Percentiles rank a stretch among this genome's conserved stretches.
Evolutionary conservation across 106 monocot species (phyloP).

Genomic region (Acorus gramineus): DNA sequence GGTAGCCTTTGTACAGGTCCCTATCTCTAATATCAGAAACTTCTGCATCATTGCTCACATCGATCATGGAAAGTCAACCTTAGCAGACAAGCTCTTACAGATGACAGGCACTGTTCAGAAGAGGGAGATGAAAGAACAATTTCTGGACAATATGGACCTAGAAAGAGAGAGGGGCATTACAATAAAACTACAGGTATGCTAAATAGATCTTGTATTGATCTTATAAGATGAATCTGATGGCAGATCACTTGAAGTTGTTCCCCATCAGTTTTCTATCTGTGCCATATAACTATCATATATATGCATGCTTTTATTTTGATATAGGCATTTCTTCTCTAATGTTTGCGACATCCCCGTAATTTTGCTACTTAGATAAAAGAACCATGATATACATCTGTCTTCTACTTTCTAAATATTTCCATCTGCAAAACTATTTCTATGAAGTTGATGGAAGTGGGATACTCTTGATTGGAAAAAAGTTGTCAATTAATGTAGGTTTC

Average conservation of each 20-base stretch:
- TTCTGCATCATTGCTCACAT: slow-evolving; percentile 97
- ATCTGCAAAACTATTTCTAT: not conserved
- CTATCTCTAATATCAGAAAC: slow-evolving; percentile 90
- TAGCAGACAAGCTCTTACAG: slow-evolving; percentile 88
- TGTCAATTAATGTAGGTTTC: not conserved
- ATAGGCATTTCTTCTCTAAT: too few relatives aligned
- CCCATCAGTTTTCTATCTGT: too few relatives aligned
- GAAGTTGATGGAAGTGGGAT: not conserved
- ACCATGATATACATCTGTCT: not conserved
- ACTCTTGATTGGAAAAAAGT: not conserved
- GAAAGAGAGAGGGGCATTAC: slow-evolving; percentile 98
- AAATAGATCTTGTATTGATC: not conserved
- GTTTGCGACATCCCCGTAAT: too few relatives aligned
- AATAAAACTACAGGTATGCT: slow-evolving; percentile 83
- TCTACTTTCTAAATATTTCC: not conserved
- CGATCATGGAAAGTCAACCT: slow-evolving; percentile 97
- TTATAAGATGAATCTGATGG: too few relatives aligned
- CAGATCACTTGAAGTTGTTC: too few relatives aligned
- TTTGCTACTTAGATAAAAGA: too few relatives aligned
- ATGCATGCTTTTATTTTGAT: too few relatives aligned
- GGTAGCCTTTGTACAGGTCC: slow-evolving; percentile 34
- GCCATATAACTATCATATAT: too few relatives aligned
- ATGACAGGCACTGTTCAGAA: slow-evolving; percentile 85
- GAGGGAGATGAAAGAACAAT: slow-evolving; percentile 99
- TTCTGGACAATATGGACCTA: slow-evolving; percentile 95